A percentile compares a stretch with the other conserved stretches of the same genome.
phyloP scores from a whole-genome alignment of 495 filamentous ascomycete genomes.

The Thermothielavioides terrestris region DNA sequence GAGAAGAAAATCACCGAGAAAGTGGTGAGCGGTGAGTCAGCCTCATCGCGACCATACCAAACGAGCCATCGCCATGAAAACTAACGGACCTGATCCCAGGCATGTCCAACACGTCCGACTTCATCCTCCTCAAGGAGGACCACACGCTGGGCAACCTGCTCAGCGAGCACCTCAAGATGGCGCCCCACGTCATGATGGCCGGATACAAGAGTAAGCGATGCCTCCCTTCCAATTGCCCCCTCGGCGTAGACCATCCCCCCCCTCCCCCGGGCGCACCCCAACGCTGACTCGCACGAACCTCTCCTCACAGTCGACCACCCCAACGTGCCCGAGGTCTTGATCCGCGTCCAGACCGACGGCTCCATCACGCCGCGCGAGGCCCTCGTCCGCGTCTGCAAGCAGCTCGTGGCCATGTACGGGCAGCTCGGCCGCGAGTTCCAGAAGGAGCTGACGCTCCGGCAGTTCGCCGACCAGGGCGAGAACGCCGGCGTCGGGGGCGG shows the following conservation, averaged over 20 bases:
- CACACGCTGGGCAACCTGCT: slow-evolving; percentile 92
- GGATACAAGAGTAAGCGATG: slow-evolving; percentile 66
- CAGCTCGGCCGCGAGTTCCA: slow-evolving; percentile 80
- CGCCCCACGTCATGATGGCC: slow-evolving; percentile 70
- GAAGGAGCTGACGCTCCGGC: slow-evolving; percentile 88
- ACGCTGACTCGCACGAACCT: background rate
- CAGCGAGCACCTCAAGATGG: slow-evolving; percentile 67
- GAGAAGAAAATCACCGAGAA: slow-evolving; percentile 89
- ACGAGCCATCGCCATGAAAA: no score
- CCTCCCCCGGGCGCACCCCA: background rate
- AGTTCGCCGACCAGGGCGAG: slow-evolving; percentile 63
- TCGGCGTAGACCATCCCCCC: no score
- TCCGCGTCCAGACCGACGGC: slow-evolving; percentile 91
- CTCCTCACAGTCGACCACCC: slow-evolving; percentile 65
- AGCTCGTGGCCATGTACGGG: slow-evolving; percentile 67
- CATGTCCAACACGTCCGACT: slow-evolving; percentile 75
- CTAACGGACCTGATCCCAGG: slow-evolving; percentile 42
- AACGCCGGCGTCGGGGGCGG: slow-evolving; percentile 26
- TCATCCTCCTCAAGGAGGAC: slow-evolving; percentile 93
- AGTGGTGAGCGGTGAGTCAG: slow-evolving; percentile 68
- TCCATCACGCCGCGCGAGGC: slow-evolving; percentile 77
- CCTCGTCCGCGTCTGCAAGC: slow-evolving; percentile 65
- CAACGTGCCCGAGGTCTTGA: slow-evolving; percentile 71
- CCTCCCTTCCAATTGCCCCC: background rate
- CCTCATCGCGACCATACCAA: background rate